Evolutionary conservation across 1,139 yeast genomes (phyloP).

Genomic region (Pichia sp.): DNA sequence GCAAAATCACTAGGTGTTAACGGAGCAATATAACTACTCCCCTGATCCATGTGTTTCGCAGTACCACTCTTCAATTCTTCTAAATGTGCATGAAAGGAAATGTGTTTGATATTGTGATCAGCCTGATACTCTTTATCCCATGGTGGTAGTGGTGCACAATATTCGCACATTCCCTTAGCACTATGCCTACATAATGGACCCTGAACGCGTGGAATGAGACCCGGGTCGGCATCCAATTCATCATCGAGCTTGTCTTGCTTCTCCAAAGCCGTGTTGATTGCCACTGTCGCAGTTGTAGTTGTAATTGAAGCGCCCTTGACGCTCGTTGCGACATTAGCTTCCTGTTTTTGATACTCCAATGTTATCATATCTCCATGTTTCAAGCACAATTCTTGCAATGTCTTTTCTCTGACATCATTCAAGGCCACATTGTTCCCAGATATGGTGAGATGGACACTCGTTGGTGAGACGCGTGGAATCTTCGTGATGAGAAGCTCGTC

Average conservation of each 20-base stretch:
- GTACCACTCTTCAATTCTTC: constrained; percentile 65
- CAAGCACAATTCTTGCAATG: constrained; percentile 34
- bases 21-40: constrained; percentile 70
- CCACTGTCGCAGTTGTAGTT: too few relatives aligned
- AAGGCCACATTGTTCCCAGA: too few relatives aligned
- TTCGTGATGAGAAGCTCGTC: too few relatives aligned
- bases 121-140: constrained; percentile 78
- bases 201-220: constrained; percentile 60
- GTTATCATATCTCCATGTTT: constrained; percentile 82
- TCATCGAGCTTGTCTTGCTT: constrained; percentile 52
- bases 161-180: constrained; percentile 95
- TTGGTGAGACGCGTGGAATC: too few relatives aligned
- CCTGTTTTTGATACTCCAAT: constrained; percentile 42
- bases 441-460: too few relatives aligned
- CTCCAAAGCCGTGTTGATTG: constrained; percentile 39
- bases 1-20: constrained; percentile 63
- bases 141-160: constrained; percentile 93
- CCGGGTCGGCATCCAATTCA: constrained; percentile 58
- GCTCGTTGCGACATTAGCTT: constrained; percentile 11
- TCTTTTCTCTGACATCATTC: constrained; percentile 38
- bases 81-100: constrained; percentile 78
- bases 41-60: constrained; percentile 52
- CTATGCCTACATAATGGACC: constrained; percentile 78
- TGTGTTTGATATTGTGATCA: constrained; percentile 76
- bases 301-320: too few relatives aligned